Evolutionary conservation across 441 rosid species (phyloP).

Genomic region (Pelargonium fulgidum): DNA sequence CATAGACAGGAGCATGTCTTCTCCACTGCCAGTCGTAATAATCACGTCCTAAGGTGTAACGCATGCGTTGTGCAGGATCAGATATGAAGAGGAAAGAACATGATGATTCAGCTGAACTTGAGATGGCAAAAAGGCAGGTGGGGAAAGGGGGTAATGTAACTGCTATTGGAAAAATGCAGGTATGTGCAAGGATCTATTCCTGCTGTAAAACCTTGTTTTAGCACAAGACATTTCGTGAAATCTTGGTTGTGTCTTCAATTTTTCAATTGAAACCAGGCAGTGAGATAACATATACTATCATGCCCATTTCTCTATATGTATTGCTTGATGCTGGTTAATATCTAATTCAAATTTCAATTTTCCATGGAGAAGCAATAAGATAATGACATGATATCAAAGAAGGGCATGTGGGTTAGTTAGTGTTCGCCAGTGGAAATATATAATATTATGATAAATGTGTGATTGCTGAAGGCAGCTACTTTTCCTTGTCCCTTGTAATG

Average conservation of each 20-base stretch:
- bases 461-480: too few species aligned
- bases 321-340: too few species aligned
- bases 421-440: too few species aligned
- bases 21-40: constrained; percentile 6
- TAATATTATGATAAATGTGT: too few species aligned
- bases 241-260: not conserved
- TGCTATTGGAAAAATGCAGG: constrained; percentile 19
- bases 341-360: too few species aligned
- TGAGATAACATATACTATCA: too few species aligned
- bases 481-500: too few species aligned
- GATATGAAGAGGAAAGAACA: constrained; percentile 52
- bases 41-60: constrained; percentile 8
- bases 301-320: too few species aligned
- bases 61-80: constrained; percentile 28
- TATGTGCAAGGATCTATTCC: not conserved
- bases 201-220: not conserved
- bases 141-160: constrained; percentile 21
- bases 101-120: constrained; percentile 32
- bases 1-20: not conserved
- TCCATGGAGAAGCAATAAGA: too few species aligned
- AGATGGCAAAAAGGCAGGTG: constrained; percentile 32
- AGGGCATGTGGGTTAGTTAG: too few species aligned
- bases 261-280: too few species aligned
- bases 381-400: too few species aligned
- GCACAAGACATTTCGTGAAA: not conserved